A percentile compares a stretch with the other conserved stretches of the same genome.
Evolutionary conservation across 225 moss, liverwort and hornwort species (phyloP).

Genomic region (Antitrichia curtipendula): DNA sequence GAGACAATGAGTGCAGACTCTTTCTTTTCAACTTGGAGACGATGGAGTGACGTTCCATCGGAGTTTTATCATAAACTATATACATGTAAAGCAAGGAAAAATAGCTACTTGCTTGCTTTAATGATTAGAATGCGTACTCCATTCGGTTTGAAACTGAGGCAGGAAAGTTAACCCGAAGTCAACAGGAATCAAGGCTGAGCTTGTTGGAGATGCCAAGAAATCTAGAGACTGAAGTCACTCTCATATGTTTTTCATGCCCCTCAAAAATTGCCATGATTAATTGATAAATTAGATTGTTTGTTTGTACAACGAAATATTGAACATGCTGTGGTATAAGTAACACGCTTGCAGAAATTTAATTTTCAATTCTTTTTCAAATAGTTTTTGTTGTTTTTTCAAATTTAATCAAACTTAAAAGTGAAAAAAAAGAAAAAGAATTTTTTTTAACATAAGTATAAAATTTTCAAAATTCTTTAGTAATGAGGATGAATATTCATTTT

Average conservation of each 20-base stretch:
- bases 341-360: neutral
- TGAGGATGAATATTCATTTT: neutral
- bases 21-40: neutral
- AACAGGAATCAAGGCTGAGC: too few relatives aligned
- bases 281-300: neutral
- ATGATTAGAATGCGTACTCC: too few relatives aligned
- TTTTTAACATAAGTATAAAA: neutral
- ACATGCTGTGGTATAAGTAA: neutral
- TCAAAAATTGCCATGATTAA: neutral
- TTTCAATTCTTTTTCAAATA: too few relatives aligned
- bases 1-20: neutral
- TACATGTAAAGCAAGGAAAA: neutral
- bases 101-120: neutral
- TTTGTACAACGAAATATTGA: neutral
- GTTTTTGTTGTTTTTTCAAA: too few relatives aligned
- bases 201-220: neutral
- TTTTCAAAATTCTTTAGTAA: neutral
- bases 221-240: neutral
- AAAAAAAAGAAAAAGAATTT: too few relatives aligned
- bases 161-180: too few relatives aligned
- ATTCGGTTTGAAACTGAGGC: neutral
- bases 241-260: too few relatives aligned
- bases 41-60: neutral
- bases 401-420: too few relatives aligned
- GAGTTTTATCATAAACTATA: neutral